phyloP scores from a whole-genome alignment of 441 rosid genomes.

The Adansonia madagascariensis region DNA sequence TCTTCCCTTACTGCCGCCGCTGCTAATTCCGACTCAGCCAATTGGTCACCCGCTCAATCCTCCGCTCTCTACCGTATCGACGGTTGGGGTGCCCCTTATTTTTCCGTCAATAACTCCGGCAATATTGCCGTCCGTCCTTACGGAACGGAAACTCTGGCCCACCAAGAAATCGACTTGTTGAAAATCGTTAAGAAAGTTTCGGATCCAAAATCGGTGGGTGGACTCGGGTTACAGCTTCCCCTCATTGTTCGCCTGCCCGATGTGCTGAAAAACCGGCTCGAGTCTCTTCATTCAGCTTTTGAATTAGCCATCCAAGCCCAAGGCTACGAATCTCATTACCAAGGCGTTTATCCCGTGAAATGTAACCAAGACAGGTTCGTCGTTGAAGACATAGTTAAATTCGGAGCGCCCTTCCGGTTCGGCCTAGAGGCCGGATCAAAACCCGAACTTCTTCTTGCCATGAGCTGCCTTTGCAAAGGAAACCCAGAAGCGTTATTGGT shows the following conservation, averaged over 20 bases:
- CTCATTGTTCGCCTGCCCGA: conserved; percentile 79
- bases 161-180: conserved; percentile 85
- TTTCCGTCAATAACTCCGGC: conserved; percentile 68
- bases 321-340: conserved; percentile 69
- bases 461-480: conserved; percentile 87
- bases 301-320: conserved; percentile 63
- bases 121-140: conserved; percentile 74
- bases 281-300: conserved; percentile 76
- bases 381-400: conserved; percentile 79
- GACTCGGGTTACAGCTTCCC: conserved; percentile 83
- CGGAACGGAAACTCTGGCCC: conserved; percentile 63
- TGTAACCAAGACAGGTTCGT: conserved; percentile 92
- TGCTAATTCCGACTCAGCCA: conserved; percentile 32
- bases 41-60: conserved; percentile 81
- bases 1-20: conserved; percentile 30
- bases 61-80: conserved; percentile 68
- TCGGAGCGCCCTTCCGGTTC: conserved; percentile 74
- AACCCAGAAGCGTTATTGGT: conserved; percentile 67
- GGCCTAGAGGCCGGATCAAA: conserved; percentile 95
- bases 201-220: conserved; percentile 73
- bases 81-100: conserved; percentile 95
- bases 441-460: conserved; percentile 91
- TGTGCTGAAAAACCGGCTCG: conserved; percentile 74
- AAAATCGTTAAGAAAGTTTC: conserved; percentile 77
- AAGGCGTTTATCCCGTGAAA: conserved; percentile 93